Percentiles rank a stretch among this genome's conserved stretches.
These are phyloP conservation scores for Apiospora hydei DNA, from an alignment of 2,329 filamentous ascomycete genomes.

Conservation along the genomic window DNA sequence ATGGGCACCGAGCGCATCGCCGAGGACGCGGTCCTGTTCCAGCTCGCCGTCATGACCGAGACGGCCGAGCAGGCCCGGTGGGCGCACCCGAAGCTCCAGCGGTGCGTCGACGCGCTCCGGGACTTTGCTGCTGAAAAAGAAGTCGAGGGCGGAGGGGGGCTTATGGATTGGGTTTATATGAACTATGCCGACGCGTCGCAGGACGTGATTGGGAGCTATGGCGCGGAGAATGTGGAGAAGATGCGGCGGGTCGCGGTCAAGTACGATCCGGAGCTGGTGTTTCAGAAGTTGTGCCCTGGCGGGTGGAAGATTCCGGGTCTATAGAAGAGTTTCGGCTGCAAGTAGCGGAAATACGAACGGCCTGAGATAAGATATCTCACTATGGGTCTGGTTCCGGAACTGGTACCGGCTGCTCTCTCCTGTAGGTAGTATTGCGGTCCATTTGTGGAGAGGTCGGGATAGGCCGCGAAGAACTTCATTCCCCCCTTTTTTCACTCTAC, in stretches of 20 bases:
- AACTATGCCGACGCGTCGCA: background rate
- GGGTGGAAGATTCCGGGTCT: conserved; percentile 32
- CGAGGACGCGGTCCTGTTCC: conserved; percentile 42
- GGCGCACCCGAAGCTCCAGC: background rate
- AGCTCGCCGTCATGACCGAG: conserved; percentile 40
- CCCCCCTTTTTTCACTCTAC: no score
- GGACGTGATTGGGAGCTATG: conserved; percentile 3
- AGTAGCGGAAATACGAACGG: no score
- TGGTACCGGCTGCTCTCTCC: no score
- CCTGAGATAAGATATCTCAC: no score
- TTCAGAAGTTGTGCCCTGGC: conserved; percentile 29
- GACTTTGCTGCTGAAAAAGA: conserved; percentile 22
- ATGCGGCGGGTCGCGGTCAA: background rate
- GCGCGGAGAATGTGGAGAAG: background rate
- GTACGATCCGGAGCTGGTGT: background rate
- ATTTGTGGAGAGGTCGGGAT: no score
- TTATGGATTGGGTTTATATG: conserved; percentile 30
- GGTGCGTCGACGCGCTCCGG: background rate
- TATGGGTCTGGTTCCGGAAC: no score
- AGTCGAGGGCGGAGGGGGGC: conserved; percentile 26
- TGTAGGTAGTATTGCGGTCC: no score
- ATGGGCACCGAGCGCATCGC: conserved; percentile 45
- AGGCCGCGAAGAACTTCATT: no score
- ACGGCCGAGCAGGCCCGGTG: conserved; percentile 35
- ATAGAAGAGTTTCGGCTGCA: background rate